A percentile compares a stretch with the other conserved stretches of the same genome.
Conservation (phyloP, 108 stramenopile genomes). For the Cyclotella distinguenda region DNA sequence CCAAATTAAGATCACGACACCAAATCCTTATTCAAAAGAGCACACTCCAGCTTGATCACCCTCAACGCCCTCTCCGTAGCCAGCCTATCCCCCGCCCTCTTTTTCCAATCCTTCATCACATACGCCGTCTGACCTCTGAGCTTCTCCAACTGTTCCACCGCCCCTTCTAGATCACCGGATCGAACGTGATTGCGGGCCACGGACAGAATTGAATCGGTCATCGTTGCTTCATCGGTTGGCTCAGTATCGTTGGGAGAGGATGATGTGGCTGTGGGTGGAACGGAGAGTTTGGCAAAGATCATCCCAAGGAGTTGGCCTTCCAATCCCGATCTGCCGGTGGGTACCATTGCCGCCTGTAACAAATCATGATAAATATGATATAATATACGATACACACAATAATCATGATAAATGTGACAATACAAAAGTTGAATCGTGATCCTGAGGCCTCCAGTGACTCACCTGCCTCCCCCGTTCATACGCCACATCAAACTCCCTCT, state of each 20-base stretch:
- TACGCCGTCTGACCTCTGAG: conserved; percentile 76
- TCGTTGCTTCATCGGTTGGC: conserved; percentile 44
- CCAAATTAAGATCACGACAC: too few species aligned
- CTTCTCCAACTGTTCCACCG: conserved; percentile 63
- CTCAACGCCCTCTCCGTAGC: conserved; percentile 78
- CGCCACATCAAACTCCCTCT: conserved; percentile 65
- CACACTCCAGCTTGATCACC: conserved; percentile 82
- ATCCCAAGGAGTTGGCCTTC: conserved; percentile 79
- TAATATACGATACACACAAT: not conserved
- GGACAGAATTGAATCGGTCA: conserved; percentile 67
- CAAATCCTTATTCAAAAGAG: conserved; percentile 73
- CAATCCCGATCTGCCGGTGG: conserved; percentile 60
- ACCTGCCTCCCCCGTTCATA: conserved; percentile 57
- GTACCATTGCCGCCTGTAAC: conserved; percentile 65
- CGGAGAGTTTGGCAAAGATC: conserved; percentile 67
- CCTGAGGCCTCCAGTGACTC: not conserved
- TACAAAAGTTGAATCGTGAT: too few species aligned
- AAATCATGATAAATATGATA: not conserved
- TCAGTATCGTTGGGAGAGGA: conserved; percentile 60
- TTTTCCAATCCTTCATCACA: conserved; percentile 76
- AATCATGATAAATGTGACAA: not conserved
- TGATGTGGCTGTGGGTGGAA: conserved; percentile 66
- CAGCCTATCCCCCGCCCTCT: conserved; percentile 63
- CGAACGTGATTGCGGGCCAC: conserved; percentile 68
- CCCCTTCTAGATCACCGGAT: conserved; percentile 73